phyloP scores from a whole-genome alignment of 2,329 filamentous ascomycete genomes.

The Cercospora citrullina region DNA sequence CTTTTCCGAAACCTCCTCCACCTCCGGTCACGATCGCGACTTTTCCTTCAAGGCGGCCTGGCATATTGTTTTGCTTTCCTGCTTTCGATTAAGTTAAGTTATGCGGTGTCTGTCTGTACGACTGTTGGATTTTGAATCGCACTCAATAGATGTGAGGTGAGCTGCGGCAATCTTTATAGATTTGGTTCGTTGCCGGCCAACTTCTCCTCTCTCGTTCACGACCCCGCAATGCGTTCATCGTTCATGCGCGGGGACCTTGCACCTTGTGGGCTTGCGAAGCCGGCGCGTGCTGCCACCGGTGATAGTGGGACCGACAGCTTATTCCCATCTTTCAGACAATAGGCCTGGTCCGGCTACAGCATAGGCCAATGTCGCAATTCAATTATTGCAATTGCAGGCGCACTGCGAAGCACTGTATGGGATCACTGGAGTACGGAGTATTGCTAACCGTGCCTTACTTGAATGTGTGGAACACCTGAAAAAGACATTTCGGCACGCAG shows the following conservation, averaged over 20 bases:
- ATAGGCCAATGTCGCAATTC: neutral
- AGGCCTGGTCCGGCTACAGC: neutral
- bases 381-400: too few species aligned
- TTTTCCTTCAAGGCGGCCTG: conserved; percentile 28
- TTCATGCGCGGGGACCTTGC: conserved; percentile 3
- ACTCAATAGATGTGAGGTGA: neutral
- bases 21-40: conserved; percentile 58
- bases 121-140: neutral
- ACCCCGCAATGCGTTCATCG: conserved; percentile 14
- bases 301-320: conserved; percentile 8
- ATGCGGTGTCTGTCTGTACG: neutral
- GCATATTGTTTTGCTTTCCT: conserved; percentile 11
- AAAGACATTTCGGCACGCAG: neutral
- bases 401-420: too few species aligned
- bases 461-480: neutral
- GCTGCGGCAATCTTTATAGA: conserved; percentile 4
- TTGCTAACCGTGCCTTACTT: neutral
- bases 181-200: neutral
- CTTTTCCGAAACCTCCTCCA: conserved; percentile 64
- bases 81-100: neutral
- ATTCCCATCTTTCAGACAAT: conserved; percentile 1
- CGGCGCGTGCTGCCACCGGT: neutral
- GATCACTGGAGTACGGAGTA: too few species aligned
- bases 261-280: conserved; percentile 8
- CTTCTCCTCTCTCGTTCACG: conserved; percentile 2